Evolutionary conservation across 805 yeast genomes (phyloP).

Genomic region (Wickerhamiella cacticola): DNA sequence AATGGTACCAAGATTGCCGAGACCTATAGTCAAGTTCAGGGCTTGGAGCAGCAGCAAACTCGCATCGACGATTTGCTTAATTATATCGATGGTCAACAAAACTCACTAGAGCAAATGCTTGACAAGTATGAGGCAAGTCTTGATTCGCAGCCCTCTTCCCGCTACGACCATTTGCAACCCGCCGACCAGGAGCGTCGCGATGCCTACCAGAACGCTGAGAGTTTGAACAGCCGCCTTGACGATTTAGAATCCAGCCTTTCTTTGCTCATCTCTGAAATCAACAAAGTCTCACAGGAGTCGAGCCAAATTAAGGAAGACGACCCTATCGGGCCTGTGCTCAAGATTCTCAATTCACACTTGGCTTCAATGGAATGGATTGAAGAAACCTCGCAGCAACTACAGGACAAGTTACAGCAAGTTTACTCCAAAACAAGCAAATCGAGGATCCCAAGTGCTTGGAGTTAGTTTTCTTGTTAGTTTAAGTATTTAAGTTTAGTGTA

Average conservation of each 20-base stretch:
- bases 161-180: slow-evolving; percentile 29
- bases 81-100: slow-evolving; percentile 84
- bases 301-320: slow-evolving; percentile 46
- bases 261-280: slow-evolving; percentile 25
- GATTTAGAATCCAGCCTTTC: slow-evolving; percentile 54
- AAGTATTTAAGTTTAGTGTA: neutral
- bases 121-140: slow-evolving; percentile 56
- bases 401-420: slow-evolving; percentile 42
- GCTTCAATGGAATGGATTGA: slow-evolving; percentile 85
- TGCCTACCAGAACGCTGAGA: slow-evolving; percentile 78
- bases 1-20: slow-evolving; percentile 78
- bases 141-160: slow-evolving; percentile 16
- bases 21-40: slow-evolving; percentile 60
- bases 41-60: slow-evolving; percentile 74
- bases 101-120: slow-evolving; percentile 71
- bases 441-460: slow-evolving; percentile 12
- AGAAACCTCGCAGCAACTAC: slow-evolving; percentile 53
- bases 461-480: no score
- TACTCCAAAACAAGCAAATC: slow-evolving; percentile 14
- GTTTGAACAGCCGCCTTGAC: slow-evolving; percentile 69
- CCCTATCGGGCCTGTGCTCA: slow-evolving; percentile 44
- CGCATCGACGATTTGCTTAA: slow-evolving; percentile 78
- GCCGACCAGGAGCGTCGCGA: slow-evolving; percentile 76
- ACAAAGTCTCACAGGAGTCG: slow-evolving; percentile 57
- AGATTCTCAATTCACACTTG: slow-evolving; percentile 73